Evolutionary conservation across 2,329 filamentous ascomycete genomes (phyloP).

Genomic region (Fusarium siculi): DNA sequence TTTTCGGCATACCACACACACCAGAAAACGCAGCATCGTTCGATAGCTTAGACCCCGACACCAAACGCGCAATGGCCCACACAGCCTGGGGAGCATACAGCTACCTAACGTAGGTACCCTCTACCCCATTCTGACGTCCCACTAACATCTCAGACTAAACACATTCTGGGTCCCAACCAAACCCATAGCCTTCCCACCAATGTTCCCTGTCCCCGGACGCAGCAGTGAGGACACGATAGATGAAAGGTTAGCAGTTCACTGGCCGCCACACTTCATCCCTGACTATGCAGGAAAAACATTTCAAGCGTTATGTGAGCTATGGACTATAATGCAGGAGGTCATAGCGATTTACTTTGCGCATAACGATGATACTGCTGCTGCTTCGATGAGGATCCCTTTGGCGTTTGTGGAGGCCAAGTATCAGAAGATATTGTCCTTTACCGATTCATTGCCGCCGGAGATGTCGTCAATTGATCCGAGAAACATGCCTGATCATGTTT

Average conservation of each 20-base stretch:
- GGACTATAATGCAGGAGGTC: constrained; percentile 34
- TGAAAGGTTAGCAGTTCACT: constrained; percentile 29
- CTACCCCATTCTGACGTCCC: accelerated
- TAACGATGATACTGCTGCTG: background rate
- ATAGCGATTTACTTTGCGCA: constrained; percentile 25
- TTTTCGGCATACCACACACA: constrained; percentile 13
- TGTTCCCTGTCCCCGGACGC: constrained; percentile 24
- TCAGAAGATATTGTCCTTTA: constrained; percentile 16
- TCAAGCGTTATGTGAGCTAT: constrained; percentile 25
- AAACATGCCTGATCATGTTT: constrained; percentile 18
- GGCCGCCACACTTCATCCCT: constrained; percentile 22
- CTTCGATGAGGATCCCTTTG: constrained; percentile 5
- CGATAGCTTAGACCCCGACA: background rate
- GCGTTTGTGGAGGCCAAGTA: constrained; percentile 24
- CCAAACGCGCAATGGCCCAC: constrained; percentile 9
- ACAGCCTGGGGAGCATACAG: constrained; percentile 25
- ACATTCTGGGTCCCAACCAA: constrained; percentile 14
- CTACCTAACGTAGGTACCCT: constrained; percentile 19
- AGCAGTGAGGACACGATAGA: constrained; percentile 10
- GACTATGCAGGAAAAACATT: constrained; percentile 31
- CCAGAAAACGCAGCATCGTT: constrained; percentile 20
- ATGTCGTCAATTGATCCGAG: background rate
- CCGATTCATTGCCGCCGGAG: constrained; percentile 8
- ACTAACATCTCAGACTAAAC: constrained; percentile 12
- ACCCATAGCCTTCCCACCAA: constrained; percentile 21